Conservation (phyloP, 2,329 filamentous ascomycete species). For the Orbilia quercus region DNA sequence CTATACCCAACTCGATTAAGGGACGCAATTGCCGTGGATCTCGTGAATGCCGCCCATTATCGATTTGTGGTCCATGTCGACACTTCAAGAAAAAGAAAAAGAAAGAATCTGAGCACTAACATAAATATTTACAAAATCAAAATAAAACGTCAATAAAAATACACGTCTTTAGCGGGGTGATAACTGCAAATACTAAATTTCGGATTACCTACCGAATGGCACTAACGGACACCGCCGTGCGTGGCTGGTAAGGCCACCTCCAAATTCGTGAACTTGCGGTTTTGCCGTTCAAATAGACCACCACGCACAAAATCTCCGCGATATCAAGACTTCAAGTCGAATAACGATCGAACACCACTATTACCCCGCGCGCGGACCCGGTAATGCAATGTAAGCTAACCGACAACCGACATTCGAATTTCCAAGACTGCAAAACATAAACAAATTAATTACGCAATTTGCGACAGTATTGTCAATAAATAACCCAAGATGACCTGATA, state of each 20-base stretch:
- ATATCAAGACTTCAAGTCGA: neutral
- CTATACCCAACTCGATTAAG: too few species aligned
- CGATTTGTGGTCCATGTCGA: too few species aligned
- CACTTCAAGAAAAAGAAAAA: too few species aligned
- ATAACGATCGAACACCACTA: neutral
- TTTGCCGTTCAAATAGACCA: neutral
- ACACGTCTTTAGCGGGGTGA: neutral
- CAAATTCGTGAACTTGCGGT: too few species aligned
- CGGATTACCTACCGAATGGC: neutral
- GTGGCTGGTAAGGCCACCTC: too few species aligned
- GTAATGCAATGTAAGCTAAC: neutral
- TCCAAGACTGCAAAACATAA: constrained; percentile 8
- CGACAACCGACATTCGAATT: neutral
- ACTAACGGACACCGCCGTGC: neutral
- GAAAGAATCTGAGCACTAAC: too few species aligned
- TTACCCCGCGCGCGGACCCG: constrained; percentile 10
- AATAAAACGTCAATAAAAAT: neutral
- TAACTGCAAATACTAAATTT: neutral
- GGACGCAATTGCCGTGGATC: too few species aligned
- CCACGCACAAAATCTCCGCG: neutral
- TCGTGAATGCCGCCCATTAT: too few species aligned
- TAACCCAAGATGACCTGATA: neutral
- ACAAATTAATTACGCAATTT: neutral
- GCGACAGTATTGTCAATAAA: neutral
- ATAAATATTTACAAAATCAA: constrained; percentile 1